These are phyloP conservation scores for Phialophora chinensis DNA, from an alignment of 2,329 filamentous ascomycete genomes.

Conservation along the genomic window DNA sequence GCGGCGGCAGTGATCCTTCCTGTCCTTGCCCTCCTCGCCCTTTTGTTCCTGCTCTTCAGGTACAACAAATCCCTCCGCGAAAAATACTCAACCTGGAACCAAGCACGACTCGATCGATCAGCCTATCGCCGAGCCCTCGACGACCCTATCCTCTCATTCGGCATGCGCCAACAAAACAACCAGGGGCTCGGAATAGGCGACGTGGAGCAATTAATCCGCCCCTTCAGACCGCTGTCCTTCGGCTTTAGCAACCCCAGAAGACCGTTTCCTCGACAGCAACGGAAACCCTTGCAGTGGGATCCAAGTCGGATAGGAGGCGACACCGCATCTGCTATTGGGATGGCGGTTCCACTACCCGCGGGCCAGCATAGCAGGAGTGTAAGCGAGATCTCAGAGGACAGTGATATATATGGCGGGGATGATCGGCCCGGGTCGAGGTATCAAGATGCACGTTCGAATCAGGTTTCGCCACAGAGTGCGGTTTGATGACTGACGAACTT, in stretches of 20 bases:
- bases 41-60: constrained; percentile 30
- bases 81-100: constrained; percentile 26
- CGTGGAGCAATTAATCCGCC: constrained; percentile 25
- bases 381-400: constrained; percentile 16
- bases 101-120: constrained; percentile 26
- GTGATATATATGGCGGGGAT: constrained; percentile 11
- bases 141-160: constrained; percentile 32
- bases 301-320: constrained; percentile 11
- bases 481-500: constrained; percentile 18
- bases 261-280: constrained; percentile 20
- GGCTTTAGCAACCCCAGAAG: constrained; percentile 26
- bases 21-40: constrained; percentile 21
- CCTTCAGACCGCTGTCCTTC: constrained; percentile 30
- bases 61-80: constrained; percentile 29
- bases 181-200: constrained; percentile 16
- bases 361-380: constrained; percentile 16
- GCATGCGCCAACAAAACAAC: constrained; percentile 14
- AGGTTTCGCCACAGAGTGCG: background rate
- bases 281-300: constrained; percentile 32
- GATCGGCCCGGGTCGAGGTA: constrained; percentile 14
- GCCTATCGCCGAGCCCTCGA: constrained; percentile 34
- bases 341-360: constrained; percentile 28
- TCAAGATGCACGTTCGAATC: constrained; percentile 22
- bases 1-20: constrained; percentile 33
- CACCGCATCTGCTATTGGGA: constrained; percentile 28